Evolutionary conservation across 2,329 filamentous ascomycete species (phyloP).

Genomic region (Neocucurbitaria cava): DNA sequence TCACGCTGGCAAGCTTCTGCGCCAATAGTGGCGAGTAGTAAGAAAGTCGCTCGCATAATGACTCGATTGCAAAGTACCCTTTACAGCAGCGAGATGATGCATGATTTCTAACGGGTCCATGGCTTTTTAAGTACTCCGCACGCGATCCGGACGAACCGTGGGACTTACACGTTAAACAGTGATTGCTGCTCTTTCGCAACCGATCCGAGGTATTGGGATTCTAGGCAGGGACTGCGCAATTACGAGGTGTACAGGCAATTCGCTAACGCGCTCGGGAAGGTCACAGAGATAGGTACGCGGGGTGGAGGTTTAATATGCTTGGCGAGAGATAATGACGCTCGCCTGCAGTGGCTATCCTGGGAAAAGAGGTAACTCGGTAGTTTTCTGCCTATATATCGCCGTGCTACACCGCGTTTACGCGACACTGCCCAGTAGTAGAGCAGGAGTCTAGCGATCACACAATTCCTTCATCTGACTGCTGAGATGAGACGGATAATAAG

Average conservation of each 20-base stretch:
- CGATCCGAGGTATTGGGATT: not conserved
- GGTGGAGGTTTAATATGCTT: constrained; percentile 26
- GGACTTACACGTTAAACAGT: constrained; percentile 28
- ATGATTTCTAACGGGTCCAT: not conserved
- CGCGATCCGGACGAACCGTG: not conserved
- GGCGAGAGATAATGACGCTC: constrained; percentile 36
- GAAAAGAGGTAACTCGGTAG: not conserved
- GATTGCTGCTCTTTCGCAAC: constrained; percentile 6
- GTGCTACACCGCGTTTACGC: not conserved
- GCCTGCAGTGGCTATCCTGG: constrained; percentile 16
- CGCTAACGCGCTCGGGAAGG: constrained; percentile 42
- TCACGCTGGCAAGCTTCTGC: constrained; percentile 45
- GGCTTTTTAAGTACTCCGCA: constrained; percentile 20
- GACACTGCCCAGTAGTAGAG: not conserved
- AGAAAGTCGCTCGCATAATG: constrained; percentile 36
- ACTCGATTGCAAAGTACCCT: not conserved
- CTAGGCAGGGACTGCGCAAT: constrained; percentile 20
- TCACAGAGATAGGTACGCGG: constrained; percentile 26
- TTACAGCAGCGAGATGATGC: constrained; percentile 7
- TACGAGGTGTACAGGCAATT: constrained; percentile 18
- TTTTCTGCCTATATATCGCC: not conserved
- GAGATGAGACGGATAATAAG: not conserved
- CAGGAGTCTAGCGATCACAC: not conserved
- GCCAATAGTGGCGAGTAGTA: constrained; percentile 39
- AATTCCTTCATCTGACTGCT: not conserved